Conservation (phyloP, 2,329 filamentous ascomycete species). For the Leptoxyphium fumago region DNA sequence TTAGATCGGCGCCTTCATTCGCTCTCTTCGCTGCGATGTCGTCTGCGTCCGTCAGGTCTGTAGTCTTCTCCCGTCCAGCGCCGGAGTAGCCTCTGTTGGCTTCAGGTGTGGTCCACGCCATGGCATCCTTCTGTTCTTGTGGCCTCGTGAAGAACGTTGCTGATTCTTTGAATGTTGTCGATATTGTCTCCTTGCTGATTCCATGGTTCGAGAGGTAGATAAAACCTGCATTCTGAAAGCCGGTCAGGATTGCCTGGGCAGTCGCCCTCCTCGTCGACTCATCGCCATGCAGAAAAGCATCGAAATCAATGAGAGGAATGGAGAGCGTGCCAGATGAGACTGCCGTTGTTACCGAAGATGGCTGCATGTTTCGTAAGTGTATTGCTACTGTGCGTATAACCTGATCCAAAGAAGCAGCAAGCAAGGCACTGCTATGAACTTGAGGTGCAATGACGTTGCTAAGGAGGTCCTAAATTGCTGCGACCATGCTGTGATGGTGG, state of each 20-base stretch:
- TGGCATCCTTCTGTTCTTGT: constrained; percentile 44
- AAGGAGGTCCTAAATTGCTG: too few species aligned
- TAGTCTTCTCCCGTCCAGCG: constrained; percentile 53
- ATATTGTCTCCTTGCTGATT: constrained; percentile 37
- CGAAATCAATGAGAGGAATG: constrained; percentile 53
- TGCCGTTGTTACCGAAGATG: constrained; percentile 14
- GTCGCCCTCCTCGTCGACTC: constrained; percentile 20
- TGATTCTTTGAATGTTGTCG: constrained; percentile 29
- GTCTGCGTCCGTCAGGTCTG: constrained; percentile 36
- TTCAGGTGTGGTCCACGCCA: constrained; percentile 46
- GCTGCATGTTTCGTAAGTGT: constrained; percentile 4
- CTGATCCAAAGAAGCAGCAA: too few species aligned
- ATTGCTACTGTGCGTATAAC: too few species aligned
- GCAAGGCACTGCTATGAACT: too few species aligned
- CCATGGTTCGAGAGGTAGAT: constrained; percentile 74
- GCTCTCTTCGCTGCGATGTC: constrained; percentile 46
- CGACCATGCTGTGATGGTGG: too few species aligned
- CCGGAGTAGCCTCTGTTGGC: constrained; percentile 36
- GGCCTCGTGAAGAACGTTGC: constrained; percentile 56
- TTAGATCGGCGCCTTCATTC: constrained; percentile 36
- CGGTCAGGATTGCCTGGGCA: constrained; percentile 57
- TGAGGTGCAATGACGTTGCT: too few species aligned
- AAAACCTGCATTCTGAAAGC: constrained; percentile 78
- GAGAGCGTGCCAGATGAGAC: constrained; percentile 23
- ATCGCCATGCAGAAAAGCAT: constrained; percentile 42